Base-by-base conservation (phyloP, 441 rosid genomes). In the Syzygium syzygioides region DNA sequence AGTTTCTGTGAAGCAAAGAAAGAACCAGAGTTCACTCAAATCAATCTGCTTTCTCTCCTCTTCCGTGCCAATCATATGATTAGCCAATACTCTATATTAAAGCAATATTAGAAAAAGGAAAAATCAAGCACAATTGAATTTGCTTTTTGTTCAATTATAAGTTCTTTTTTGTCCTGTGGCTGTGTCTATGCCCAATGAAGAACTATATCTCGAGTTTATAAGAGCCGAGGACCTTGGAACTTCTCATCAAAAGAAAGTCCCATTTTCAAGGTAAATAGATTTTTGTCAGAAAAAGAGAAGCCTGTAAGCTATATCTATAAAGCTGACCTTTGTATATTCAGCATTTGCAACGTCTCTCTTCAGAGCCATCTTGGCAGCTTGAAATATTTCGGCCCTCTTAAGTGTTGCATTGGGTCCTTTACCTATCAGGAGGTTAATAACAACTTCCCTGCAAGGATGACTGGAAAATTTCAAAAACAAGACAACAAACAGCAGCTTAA, bases 251-350 rank as follows among this genome's bases (percentile, higher is more conserved):
- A 48, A 23, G 23, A 62, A 85, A 52, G 55, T 28, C 14, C 37
- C 54, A 28, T n/a, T 13, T 48, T 28, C 55, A 54, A 30, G 45
- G 37, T 14, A 50, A 52, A 85, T 53, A 45, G 84, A n/a, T 55
- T 79, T 25, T 66, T 30, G 17, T 30, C 54, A 86, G 79, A 62
- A 59, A n/a, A 79, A 87, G 85, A 79, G 45, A 60, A 79, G n/a
- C 54, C 79, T 53, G 84, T 9, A 37, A 64, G 90, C 85, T 86
- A 62, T 64, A 54, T 60, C 26, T 57, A 54, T 20, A 88, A n/a
- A 91, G 88, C 86, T 50, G 53, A 97, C 99, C 99, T 97, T 97
- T 10, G 11, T 86, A 91, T 93, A 95, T 88, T 96, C 99, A 10
- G 79, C 90, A 86, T 89, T 91, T 32, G 94, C 79, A 60, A 95